phyloP scores from a whole-genome alignment of 331 rosid species.

The Saraca asoca region DNA sequence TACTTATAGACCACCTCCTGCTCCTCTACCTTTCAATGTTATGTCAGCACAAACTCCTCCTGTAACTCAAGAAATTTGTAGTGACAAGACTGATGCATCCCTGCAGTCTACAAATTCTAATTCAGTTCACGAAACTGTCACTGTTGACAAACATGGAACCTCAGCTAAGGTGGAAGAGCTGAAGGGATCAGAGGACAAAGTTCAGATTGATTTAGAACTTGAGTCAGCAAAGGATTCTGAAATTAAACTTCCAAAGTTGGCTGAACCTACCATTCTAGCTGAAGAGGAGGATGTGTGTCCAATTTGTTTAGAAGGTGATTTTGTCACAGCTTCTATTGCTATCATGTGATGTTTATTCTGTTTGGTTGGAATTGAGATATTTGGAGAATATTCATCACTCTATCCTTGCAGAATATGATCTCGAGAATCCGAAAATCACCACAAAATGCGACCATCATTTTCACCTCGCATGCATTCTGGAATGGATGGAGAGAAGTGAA shows the following conservation, averaged over 20 bases:
- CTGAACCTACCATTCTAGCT: constrained; percentile 46
- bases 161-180: constrained; percentile 55
- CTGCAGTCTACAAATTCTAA: constrained; percentile 54
- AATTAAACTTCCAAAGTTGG: constrained; percentile 62
- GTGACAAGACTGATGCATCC: constrained; percentile 51
- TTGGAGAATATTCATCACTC: constrained; percentile 18
- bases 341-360: constrained; percentile 41
- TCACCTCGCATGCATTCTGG: constrained; percentile 98
- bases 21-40: constrained; percentile 69
- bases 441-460: constrained; percentile 86
- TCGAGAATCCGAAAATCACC: constrained; percentile 70
- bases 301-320: constrained; percentile 90
- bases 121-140: constrained; percentile 57
- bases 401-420: constrained; percentile 70
- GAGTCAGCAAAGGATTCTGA: constrained; percentile 55
- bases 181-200: constrained; percentile 60
- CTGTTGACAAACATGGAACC: constrained; percentile 48
- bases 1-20: constrained; percentile 79
- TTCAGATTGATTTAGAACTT: constrained; percentile 47
- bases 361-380: constrained; percentile 24
- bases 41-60: constrained; percentile 60
- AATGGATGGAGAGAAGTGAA: constrained; percentile 98
- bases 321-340: constrained; percentile 31
- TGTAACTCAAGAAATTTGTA: constrained; percentile 51
- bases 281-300: constrained; percentile 94